A percentile compares a stretch with the other conserved stretches of the same genome.
phyloP scores from a whole-genome alignment of 495 filamentous ascomycete genomes.

The Pyronema omphalodes region DNA sequence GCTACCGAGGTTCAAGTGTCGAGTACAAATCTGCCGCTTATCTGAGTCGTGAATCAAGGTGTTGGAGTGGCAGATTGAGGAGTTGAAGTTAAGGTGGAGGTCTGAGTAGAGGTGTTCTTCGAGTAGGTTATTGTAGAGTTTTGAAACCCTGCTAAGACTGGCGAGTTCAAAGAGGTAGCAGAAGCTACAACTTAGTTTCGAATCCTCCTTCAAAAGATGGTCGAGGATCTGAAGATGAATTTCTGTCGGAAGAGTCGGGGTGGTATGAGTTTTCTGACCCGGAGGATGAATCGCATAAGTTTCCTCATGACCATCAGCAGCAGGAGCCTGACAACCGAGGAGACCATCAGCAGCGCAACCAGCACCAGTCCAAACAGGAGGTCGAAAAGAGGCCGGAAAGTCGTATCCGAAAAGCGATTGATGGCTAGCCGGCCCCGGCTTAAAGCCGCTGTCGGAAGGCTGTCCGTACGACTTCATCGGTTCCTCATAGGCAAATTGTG shows the following conservation, averaged over 20 bases:
- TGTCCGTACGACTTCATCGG: too few species aligned
- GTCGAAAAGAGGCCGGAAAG: background rate
- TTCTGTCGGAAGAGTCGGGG: conserved; percentile 15
- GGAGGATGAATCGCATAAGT: background rate
- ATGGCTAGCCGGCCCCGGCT: too few species aligned
- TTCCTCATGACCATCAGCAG: conserved; percentile 14
- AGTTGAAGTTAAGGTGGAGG: conserved; percentile 11
- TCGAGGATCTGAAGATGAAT: conserved; percentile 21
- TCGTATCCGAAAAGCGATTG: background rate
- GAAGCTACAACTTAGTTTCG: conserved; percentile 11
- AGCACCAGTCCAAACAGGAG: background rate
- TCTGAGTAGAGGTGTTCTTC: conserved; percentile 12
- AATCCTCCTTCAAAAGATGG: background rate
- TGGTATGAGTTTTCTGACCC: background rate
- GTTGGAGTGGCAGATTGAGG: background rate
- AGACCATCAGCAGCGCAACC: conserved; percentile 7
- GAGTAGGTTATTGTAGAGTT: conserved; percentile 11
- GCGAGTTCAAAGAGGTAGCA: conserved; percentile 19
- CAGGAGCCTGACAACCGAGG: conserved; percentile 17
- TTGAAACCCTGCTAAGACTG: conserved; percentile 15
- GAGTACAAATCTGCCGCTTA: conserved; percentile 2
- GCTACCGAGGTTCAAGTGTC: conserved; percentile 16
- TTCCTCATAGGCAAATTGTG: too few species aligned
- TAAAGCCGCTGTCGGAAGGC: too few species aligned
- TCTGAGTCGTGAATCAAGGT: background rate